Base-by-base conservation (phyloP, 192 early-diverging fungal species). In the Umbelopsis sp. region DNA sequence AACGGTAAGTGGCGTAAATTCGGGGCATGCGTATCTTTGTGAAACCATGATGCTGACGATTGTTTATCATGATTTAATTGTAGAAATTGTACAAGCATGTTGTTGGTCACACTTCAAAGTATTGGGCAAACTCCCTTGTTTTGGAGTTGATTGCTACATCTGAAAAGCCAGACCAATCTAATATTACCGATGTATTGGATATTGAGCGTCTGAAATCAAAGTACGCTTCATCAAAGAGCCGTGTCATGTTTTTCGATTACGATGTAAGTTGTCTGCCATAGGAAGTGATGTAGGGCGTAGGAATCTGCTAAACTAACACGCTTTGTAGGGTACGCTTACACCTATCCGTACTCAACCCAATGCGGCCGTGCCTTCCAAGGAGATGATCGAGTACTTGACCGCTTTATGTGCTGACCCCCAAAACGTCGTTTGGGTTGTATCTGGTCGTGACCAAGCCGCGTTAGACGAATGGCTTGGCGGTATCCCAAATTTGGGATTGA, bases 241-340 rank as follows among this genome's bases (percentile, higher is more conserved):
- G 97, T 20, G 81, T 98, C 12, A 78, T 99, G 35, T 88, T 97
- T 81, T 94, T 99, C 77, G 96, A 98, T 71, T 98, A 98, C 77
- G 97, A 98, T 71, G 89, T 89, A 82, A 74, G 81, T 30, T 46
- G 7, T 47, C 11, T 47, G 46, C 8, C 3, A 30, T 22, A 44
- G 3, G 9, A 30, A 35, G 1, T 30, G 27, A 30, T 30, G 27
- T 30, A 30, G 27, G 27, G 1, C 1, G 27, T 30, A 30, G 3
- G 27, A 30, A 30, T 30, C 3, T 30, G 27, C 1, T 2, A 30
- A 30, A 23, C 53, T 44, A 61, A 13, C 4, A 10, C 20, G 27
- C 11, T 68, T 51, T 10, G 6, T 64, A 91, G 89, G 97, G 97
- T 37, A 99, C 97, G 0, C 80, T 99, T 15, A 96, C 97, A 5